Conservation (phyloP, 495 filamentous ascomycete species). For the Emericellopsis terricola region DNA sequence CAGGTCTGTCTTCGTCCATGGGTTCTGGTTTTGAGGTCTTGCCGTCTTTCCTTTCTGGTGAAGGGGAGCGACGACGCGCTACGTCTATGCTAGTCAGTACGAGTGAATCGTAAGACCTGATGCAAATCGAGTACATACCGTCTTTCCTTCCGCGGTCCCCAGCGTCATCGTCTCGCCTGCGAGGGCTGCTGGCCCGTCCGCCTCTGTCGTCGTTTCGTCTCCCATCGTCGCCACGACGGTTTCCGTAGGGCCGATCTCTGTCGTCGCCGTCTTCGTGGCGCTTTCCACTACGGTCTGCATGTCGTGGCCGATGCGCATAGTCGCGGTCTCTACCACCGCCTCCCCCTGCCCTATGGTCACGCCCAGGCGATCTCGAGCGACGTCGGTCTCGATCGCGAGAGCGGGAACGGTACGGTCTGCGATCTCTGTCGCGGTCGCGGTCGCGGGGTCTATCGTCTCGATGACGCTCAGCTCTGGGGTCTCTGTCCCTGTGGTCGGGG, state of each 20-base stretch:
- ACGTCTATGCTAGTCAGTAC: conserved; percentile 7
- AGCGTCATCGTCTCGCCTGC: too few relatives aligned
- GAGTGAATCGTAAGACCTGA: neutral
- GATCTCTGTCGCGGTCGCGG: conserved; percentile 13
- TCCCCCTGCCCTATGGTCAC: conserved; percentile 7
- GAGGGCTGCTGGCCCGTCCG: too few relatives aligned
- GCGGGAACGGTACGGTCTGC: conserved; percentile 19
- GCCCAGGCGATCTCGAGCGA: neutral
- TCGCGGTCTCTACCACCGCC: conserved; percentile 8
- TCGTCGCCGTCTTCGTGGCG: neutral
- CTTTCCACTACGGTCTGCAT: conserved; percentile 2
- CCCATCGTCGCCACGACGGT: too few relatives aligned
- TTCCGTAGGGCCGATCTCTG: too few relatives aligned
- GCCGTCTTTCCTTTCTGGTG: conserved; percentile 16
- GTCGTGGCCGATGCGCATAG: conserved; percentile 6
- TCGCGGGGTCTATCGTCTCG: conserved; percentile 14
- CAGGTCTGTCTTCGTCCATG: conserved; percentile 17
- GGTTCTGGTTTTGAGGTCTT: conserved; percentile 19
- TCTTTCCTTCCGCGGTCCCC: too few relatives aligned
- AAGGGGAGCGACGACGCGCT: conserved; percentile 19
- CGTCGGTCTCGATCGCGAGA: conserved; percentile 15
- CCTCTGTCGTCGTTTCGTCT: too few relatives aligned
- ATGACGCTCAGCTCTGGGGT: conserved; percentile 12
- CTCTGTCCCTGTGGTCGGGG: conserved; percentile 5
- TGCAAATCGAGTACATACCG: too few relatives aligned